Base-by-base conservation (phyloP, 768 basidiomycete genomes). In the Aureoboletus auriporus region DNA sequence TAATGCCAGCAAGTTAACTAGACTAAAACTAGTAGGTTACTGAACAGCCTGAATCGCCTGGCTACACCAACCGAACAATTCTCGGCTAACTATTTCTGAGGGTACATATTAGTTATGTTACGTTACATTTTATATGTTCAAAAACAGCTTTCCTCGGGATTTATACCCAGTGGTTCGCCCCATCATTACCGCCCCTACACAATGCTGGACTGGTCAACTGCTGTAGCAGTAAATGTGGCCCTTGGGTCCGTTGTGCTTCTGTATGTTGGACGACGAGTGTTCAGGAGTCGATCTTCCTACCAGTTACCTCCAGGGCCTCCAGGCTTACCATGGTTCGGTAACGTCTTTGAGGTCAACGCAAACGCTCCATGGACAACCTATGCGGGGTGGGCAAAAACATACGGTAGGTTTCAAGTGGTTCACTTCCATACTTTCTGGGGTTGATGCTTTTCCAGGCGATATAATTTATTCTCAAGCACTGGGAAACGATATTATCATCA, bases 401-500 rank as follows among this genome's bases (percentile, higher is more conserved):
- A 43, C 16, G 47, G 49, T 40, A 29, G 8, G 49, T 29, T 8
- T 9, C 28, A 9, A 12, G 27, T 4, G 12, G 16, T 1, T 7
- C n/a, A 33, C 11, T 14, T 14, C 14, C 7, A 13, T 23, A 5
- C 1, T 11, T 35, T 2, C 26, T 31, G 20, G 20, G 4, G 20
- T 4, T 20, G 9, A 14, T 12, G 23, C 9, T n/a, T 10, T 9
- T 43, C 16, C 13, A 54, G 46, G 49, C n/a, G 53, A 53, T 33
- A 16, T 50, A 3, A 11, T 53, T 8, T 39, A 46, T 30, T 27
- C 37, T 1, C 48, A 45, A 2, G 33, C 50, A 11, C 27, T 54
- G 13, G 30, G 36, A 1, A 37, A 49, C 6, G 42, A 50, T 14
- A 42, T 66, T 17, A 55, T 71, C 45, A 49, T 73, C n/a, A 49